Base-by-base conservation (phyloP, 2,329 filamentous ascomycete genomes). In the Emergomyces pasteurianus region DNA sequence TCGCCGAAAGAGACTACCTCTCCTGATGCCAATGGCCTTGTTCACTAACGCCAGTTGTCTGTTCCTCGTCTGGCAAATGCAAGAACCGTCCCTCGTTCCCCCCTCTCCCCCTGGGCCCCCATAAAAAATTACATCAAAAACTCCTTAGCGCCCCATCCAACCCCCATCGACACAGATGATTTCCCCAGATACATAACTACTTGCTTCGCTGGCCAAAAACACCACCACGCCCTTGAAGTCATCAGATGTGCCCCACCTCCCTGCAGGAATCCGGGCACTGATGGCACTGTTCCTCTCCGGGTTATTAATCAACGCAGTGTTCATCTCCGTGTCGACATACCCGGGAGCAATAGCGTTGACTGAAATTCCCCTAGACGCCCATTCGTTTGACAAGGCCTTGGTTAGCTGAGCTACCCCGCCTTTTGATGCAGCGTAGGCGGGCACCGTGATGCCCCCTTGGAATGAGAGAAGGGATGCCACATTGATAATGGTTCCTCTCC, bases 251-350 rank as follows among this genome's bases (percentile, higher is more conserved):
- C 62, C 65, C 65, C 64, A 67, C 47, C 66, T 58, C 9, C 64
- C 65, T 2, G 61, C 62, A 26, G 64, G 65, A 50, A 65, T 64
- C 23, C 63, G 55, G 42, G 62, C 38, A 55, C 62, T 81, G 67
- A 96, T 96, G 68, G 86, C 86, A 65, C 80, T 83, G 63, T 88
- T 81, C 42, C 91, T 78, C 66, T 81, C 83, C 68, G 82, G 74
- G 73, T 96, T 86, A 58, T 86, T 82, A 50, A 95, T 83, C 69
- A 96, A 75, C 2, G 90, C 91, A 65, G 81, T 82, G 72, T 96
- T 96, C 92, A 96, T 96, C 63, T 96, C 91, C n/a, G 91, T 96
- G 57, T 83, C 88, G 67, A 95, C 89, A 74, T 96, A 96, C 0
- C 91, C 91, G 0, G 91, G 91, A 1, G 91, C 90, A 70, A 96